phyloP scores from a whole-genome alignment of 495 filamentous ascomycete genomes.

The Venustampulla echinocandica region DNA sequence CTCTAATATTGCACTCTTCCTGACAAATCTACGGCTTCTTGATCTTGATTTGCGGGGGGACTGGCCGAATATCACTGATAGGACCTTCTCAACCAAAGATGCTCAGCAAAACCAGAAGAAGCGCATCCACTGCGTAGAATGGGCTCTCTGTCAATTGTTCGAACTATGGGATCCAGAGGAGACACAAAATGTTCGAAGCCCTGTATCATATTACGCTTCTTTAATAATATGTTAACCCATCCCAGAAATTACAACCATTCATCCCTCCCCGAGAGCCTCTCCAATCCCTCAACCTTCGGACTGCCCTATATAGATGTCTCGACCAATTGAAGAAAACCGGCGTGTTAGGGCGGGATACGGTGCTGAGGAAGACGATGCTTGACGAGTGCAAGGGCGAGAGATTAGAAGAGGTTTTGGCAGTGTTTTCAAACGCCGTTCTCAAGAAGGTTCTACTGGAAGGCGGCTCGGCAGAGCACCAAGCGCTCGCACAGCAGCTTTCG shows the following conservation, averaged over 20 bases:
- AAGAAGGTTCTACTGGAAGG: constrained; percentile 49
- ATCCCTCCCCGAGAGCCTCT: constrained; percentile 81
- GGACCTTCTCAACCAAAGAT: constrained; percentile 58
- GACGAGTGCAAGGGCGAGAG: constrained; percentile 85
- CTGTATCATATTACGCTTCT: constrained; percentile 9
- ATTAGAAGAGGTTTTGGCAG: constrained; percentile 67
- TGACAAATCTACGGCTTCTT: constrained; percentile 71
- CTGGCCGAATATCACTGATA: constrained; percentile 63
- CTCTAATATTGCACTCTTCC: constrained; percentile 56
- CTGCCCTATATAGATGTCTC: constrained; percentile 69
- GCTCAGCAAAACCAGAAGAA: constrained; percentile 65
- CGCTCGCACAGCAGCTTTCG: constrained; percentile 52
- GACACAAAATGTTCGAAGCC: constrained; percentile 51
- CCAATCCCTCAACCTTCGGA: constrained; percentile 80
- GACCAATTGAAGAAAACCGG: constrained; percentile 82
- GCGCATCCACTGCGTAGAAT: constrained; percentile 71
- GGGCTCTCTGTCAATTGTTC: constrained; percentile 76
- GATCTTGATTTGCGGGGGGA: constrained; percentile 65
- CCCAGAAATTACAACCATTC: constrained; percentile 77
- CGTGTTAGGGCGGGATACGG: constrained; percentile 63
- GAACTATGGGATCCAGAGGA: constrained; percentile 69
- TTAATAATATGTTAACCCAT: constrained; percentile 4
- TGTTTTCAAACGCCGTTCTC: constrained; percentile 72
- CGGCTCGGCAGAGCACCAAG: constrained; percentile 25
- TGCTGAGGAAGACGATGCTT: constrained; percentile 80